These are phyloP conservation scores for Leucocoprinus leucothites DNA, from an alignment of 768 basidiomycete species.

Conservation along the genomic window DNA sequence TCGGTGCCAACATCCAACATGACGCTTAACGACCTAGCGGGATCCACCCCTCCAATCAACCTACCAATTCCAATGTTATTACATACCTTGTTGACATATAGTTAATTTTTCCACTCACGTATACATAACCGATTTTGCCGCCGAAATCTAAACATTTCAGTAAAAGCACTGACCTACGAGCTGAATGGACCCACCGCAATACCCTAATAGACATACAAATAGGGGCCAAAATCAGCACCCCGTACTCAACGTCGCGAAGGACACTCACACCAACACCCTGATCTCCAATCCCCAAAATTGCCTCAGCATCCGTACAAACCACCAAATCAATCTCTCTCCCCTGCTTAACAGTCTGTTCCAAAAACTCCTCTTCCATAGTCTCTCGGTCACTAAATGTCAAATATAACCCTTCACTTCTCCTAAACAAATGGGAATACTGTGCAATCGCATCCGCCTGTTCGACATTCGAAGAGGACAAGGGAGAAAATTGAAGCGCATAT, in stretches of 20 bases:
- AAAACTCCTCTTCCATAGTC: slow-evolving; percentile 72
- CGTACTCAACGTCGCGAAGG: neutral
- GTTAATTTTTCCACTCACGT: slow-evolving; percentile 39
- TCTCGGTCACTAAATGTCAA: slow-evolving; percentile 59
- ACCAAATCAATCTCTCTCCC: slow-evolving; percentile 70
- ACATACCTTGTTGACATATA: neutral
- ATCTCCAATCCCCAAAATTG: slow-evolving; percentile 72
- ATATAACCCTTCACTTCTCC: slow-evolving; percentile 76
- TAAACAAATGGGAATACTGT: slow-evolving; percentile 81
- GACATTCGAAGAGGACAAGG: neutral
- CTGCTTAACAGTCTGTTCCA: slow-evolving; percentile 52
- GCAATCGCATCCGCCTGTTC: slow-evolving; percentile 74
- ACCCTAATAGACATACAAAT: slow-evolving; percentile 27
- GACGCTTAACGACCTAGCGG: slow-evolving; percentile 53
- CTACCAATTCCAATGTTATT: slow-evolving; percentile 25
- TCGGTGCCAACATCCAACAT: slow-evolving; percentile 78
- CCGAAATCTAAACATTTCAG: slow-evolving; percentile 48
- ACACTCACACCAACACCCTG: slow-evolving; percentile 63
- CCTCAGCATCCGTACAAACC: slow-evolving; percentile 82
- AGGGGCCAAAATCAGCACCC: neutral
- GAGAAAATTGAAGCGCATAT: neutral
- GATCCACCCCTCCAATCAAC: slow-evolving; percentile 65
- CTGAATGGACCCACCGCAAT: slow-evolving; percentile 42
- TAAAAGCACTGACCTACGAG: neutral
- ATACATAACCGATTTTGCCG: slow-evolving; percentile 78